Evolutionary conservation across 2,329 filamentous ascomycete genomes (phyloP).

Genomic region (Stagonosporopsis chrysanthemi): DNA sequence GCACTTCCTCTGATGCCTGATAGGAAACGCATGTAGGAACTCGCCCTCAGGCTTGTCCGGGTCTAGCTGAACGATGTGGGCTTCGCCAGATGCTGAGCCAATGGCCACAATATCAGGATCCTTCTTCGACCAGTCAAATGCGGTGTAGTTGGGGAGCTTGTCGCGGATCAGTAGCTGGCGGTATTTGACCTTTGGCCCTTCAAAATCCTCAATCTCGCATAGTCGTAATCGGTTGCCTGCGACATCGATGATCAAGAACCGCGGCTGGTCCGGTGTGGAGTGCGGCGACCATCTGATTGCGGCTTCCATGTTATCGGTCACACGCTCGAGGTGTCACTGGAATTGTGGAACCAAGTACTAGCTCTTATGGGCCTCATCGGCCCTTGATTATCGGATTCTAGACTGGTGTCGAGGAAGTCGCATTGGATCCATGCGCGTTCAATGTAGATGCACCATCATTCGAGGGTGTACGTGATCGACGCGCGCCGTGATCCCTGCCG

Average conservation of each 20-base stretch:
- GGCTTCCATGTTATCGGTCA: conserved; percentile 59
- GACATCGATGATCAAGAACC: conserved; percentile 69
- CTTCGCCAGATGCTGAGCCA: conserved; percentile 76
- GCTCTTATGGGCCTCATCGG: conserved; percentile 18
- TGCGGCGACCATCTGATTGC: conserved; percentile 70
- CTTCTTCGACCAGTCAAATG: conserved; percentile 70
- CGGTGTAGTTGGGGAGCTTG: conserved; percentile 67
- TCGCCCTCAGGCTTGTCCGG: conserved; percentile 59
- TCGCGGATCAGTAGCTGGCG: conserved; percentile 61
- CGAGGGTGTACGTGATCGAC: conserved; percentile 25
- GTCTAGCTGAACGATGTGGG: conserved; percentile 76
- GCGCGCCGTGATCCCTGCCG: conserved; percentile 29
- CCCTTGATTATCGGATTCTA: not conserved
- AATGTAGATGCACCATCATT: not conserved
- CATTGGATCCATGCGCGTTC: not conserved
- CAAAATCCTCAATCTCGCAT: conserved; percentile 57
- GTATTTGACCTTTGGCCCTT: conserved; percentile 56
- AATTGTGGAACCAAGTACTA: not conserved
- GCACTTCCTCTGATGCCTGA: conserved; percentile 79
- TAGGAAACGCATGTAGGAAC: conserved; percentile 68
- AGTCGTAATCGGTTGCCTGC: conserved; percentile 65
- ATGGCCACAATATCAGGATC: conserved; percentile 74
- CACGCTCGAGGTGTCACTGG: conserved; percentile 1
- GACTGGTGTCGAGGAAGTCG: not conserved
- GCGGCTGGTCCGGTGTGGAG: conserved; percentile 59